Evolutionary conservation across 306 rosid species (phyloP).

Genomic region (Cicer cuneatum): DNA sequence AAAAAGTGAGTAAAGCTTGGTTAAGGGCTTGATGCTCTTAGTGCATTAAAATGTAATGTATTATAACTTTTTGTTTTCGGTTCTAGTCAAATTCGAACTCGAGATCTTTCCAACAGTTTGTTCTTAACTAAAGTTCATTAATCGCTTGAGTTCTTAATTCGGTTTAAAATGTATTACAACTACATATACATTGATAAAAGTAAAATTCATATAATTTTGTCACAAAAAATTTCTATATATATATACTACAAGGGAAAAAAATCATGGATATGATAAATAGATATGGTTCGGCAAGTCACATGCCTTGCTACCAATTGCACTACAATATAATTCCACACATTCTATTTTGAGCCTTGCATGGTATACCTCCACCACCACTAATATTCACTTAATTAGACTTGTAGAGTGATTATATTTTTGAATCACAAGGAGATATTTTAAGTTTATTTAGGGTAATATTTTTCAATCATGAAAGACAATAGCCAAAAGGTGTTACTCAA

Average conservation of each 20-base stretch:
- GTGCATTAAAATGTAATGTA: too few species aligned
- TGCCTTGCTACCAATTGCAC: not conserved
- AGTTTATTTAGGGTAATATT: slow-evolving; percentile 18
- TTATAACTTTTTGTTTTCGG: too few species aligned
- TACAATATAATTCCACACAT: slow-evolving; percentile 8
- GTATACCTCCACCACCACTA: slow-evolving; percentile 2
- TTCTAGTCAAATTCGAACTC: too few species aligned
- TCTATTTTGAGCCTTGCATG: slow-evolving; percentile 20
- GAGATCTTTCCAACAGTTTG: too few species aligned
- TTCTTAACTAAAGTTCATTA: too few species aligned
- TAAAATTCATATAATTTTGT: too few species aligned
- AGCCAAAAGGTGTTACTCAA: not conserved
- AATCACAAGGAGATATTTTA: not conserved
- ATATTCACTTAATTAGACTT: not conserved
- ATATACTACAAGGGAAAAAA: not conserved
- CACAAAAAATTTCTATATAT: not conserved
- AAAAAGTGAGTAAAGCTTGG: too few species aligned
- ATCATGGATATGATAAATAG: not conserved
- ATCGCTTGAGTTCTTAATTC: too few species aligned
- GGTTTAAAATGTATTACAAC: too few species aligned
- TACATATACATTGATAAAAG: too few species aligned
- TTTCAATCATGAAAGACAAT: slow-evolving; percentile 12
- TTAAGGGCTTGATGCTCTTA: too few species aligned
- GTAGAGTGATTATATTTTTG: not conserved
- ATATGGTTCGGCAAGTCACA: slow-evolving; percentile 14